phyloP scores from a whole-genome alignment of 2,329 filamentous ascomycete species.

The Colletotrichum acutatum region DNA sequence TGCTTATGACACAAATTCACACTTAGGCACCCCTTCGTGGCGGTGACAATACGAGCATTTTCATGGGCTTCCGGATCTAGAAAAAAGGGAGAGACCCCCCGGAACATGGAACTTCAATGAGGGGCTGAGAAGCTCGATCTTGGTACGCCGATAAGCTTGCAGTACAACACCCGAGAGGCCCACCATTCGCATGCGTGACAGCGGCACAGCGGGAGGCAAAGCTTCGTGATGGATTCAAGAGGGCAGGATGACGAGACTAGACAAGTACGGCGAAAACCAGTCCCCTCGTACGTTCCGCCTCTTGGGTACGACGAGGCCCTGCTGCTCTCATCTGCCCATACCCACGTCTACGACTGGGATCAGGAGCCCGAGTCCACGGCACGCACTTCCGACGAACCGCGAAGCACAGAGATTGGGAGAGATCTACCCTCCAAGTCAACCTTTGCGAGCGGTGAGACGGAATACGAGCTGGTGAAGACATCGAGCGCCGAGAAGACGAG shows the following conservation, averaged over 20 bases:
- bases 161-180: neutral
- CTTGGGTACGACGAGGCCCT: constrained; percentile 13
- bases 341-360: neutral
- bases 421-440: neutral
- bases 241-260: neutral
- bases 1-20: neutral
- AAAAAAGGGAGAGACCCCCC: neutral
- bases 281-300: constrained; percentile 5
- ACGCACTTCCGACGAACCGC: neutral
- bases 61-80: neutral
- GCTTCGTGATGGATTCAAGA: constrained; percentile 1
- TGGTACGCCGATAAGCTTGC: neutral
- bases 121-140: neutral
- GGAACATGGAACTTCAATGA: neutral
- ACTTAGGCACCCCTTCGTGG: neutral
- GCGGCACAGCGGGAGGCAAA: neutral
- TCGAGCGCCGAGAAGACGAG: neutral
- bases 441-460: neutral
- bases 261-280: neutral
- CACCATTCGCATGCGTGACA: neutral
- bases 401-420: neutral
- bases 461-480: constrained; percentile 11
- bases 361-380: neutral
- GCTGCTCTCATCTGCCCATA: constrained; percentile 15
- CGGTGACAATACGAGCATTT: neutral